phyloP scores from a whole-genome alignment of 352 stramenopile genomes.

The Saprolegnia diclina region DNA sequence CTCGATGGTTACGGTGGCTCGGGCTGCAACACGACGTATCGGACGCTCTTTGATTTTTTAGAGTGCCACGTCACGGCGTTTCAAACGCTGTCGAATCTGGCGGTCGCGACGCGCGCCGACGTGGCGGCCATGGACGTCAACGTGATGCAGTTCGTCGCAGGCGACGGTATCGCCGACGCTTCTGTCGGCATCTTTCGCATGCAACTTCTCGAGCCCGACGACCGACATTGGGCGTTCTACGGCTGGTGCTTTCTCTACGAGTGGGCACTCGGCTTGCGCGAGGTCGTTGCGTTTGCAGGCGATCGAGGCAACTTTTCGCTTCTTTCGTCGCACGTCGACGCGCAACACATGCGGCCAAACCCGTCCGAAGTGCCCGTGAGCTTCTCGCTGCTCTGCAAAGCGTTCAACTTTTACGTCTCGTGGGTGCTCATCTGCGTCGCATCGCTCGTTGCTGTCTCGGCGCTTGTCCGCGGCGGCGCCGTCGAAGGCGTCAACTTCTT shows the following conservation, averaged over 20 bases:
- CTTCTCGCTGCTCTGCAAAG: background rate
- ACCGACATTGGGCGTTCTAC: conserved; percentile 10
- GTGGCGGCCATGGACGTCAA: background rate
- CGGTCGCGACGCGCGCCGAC: background rate
- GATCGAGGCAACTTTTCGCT: background rate
- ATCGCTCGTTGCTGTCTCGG: background rate
- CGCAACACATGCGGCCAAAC: background rate
- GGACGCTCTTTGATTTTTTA: background rate
- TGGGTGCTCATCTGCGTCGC: conserved; percentile 1
- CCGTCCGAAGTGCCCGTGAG: background rate
- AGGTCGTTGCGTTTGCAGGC: conserved; percentile 21
- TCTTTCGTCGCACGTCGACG: background rate
- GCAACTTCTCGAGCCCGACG: background rate
- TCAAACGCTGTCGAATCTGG: background rate
- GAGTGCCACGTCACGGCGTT: background rate
- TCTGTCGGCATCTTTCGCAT: conserved; percentile 2
- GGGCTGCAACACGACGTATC: background rate
- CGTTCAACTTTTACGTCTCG: conserved; percentile 1
- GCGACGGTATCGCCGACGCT: background rate
- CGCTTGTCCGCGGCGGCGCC: background rate
- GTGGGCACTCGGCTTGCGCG: conserved; percentile 7
- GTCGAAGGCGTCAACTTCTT: conserved; percentile 7
- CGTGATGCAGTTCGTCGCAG: background rate
- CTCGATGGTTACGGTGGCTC: background rate
- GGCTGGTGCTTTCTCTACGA: conserved; percentile 18